A percentile compares a stretch with the other conserved stretches of the same genome.
Evolutionary conservation across 768 basidiomycete genomes (phyloP).

Genomic region (Suillus spraguei): DNA sequence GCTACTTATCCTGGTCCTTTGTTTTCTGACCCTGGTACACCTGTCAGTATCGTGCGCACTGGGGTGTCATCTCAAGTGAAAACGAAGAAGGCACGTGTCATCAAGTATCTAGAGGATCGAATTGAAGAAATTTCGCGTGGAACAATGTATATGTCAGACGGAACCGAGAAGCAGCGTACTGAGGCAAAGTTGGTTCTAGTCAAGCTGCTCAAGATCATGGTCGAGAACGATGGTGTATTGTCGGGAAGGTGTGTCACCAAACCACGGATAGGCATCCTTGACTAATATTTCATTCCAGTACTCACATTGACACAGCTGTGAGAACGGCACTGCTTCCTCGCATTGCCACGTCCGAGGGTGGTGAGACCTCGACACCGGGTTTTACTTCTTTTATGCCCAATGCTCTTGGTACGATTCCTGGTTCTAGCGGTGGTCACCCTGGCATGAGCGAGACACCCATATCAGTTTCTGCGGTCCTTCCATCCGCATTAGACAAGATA

Average conservation of each 20-base stretch:
- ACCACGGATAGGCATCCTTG: slow-evolving; percentile 1
- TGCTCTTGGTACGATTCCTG: slow-evolving; percentile 18
- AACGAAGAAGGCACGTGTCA: slow-evolving; percentile 79
- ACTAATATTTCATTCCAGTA: slow-evolving; percentile 38
- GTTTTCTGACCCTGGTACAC: slow-evolving; percentile 71
- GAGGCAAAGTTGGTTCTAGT: slow-evolving; percentile 81
- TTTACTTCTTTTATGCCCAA: slow-evolving; percentile 32
- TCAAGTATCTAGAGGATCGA: slow-evolving; percentile 76
- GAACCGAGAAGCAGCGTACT: slow-evolving; percentile 54
- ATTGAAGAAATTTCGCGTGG: slow-evolving; percentile 78
- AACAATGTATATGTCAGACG: slow-evolving; percentile 65
- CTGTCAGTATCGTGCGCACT: slow-evolving; percentile 68
- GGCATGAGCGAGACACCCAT: slow-evolving; percentile 52
- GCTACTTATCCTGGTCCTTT: slow-evolving; percentile 85
- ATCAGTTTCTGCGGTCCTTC: slow-evolving; percentile 57
- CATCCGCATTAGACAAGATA: slow-evolving; percentile 74
- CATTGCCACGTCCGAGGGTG: slow-evolving; percentile 36
- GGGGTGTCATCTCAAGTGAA: slow-evolving; percentile 63
- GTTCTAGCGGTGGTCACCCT: slow-evolving; percentile 21
- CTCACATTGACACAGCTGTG: slow-evolving; percentile 73
- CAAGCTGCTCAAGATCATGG: slow-evolving; percentile 73
- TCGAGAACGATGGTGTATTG: slow-evolving; percentile 88
- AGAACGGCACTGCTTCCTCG: slow-evolving; percentile 72
- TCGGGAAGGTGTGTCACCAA: slow-evolving; percentile 67
- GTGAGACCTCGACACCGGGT: slow-evolving; percentile 29